A percentile compares a stretch with the other conserved stretches of the same genome.
These are phyloP conservation scores for Teratosphaeria destructans DNA, from an alignment of 2,329 filamentous ascomycete species.

Conservation along the genomic window DNA sequence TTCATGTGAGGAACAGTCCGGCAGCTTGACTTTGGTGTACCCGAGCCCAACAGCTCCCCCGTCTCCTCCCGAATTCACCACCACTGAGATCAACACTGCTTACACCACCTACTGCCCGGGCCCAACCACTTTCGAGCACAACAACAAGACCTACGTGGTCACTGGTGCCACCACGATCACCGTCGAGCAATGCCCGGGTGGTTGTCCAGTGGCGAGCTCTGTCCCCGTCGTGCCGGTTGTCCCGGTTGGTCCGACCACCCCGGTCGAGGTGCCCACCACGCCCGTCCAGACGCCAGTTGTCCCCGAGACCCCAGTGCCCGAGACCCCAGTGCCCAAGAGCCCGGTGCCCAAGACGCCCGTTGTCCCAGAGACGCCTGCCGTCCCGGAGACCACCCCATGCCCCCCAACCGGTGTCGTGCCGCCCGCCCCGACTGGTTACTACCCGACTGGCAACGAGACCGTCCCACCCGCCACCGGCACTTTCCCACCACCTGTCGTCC, in stretches of 20 bases:
- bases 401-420: not conserved
- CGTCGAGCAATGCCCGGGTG: not conserved
- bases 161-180: not conserved
- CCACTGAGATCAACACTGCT: not conserved
- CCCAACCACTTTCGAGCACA: not conserved
- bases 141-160: not conserved
- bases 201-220: not conserved
- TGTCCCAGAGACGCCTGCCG: not conserved
- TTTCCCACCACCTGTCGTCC: not conserved
- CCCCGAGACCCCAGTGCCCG: not conserved
- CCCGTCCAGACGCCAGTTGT: not conserved
- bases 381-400: not conserved
- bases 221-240: not conserved
- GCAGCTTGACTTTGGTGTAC: not conserved
- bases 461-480: not conserved
- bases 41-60: not conserved
- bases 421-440: not conserved
- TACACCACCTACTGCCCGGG: not conserved
- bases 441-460: not conserved
- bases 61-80: not conserved
- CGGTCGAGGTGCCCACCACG: not conserved
- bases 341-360: not conserved
- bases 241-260: not conserved
- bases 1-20: not conserved
- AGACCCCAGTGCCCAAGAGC: not conserved